Evolutionary conservation across 108 stramenopile genomes (phyloP).

Genomic region (Asterionellopsis glacialis): DNA sequence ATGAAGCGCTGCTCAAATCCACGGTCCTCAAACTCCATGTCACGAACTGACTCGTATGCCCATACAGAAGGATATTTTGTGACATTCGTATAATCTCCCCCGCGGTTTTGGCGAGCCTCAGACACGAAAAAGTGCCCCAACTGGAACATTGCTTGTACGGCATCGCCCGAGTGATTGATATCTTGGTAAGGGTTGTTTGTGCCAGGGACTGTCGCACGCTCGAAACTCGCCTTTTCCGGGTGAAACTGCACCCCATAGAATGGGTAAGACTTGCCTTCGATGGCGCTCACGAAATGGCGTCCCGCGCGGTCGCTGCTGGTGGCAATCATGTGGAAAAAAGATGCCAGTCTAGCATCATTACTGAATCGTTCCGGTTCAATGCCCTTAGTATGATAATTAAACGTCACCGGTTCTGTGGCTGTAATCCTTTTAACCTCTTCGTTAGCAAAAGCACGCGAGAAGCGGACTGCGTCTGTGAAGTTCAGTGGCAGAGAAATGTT

Average conservation of each 20-base stretch:
- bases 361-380: conserved; percentile 41
- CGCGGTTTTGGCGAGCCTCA: background rate
- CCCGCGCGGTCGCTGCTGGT: conserved; percentile 51
- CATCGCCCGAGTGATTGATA: background rate
- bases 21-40: too few species aligned
- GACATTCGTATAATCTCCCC: too few species aligned
- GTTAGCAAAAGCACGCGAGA: conserved; percentile 4
- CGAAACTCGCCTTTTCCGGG: conserved; percentile 84
- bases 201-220: conserved; percentile 10
- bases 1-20: too few species aligned
- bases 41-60: too few species aligned
- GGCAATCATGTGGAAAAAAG: conserved; percentile 42
- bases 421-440: conserved; percentile 17
- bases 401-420: conserved; percentile 35
- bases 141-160: background rate
- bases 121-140: background rate
- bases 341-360: conserved; percentile 11
- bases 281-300: conserved; percentile 54
- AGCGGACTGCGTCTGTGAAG: conserved; percentile 13
- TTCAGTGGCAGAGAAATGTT: conserved; percentile 56
- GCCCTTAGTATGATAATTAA: conserved; percentile 68
- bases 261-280: conserved; percentile 41
- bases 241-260: conserved; percentile 64
- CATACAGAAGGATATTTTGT: too few species aligned
- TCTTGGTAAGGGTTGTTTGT: background rate